These are phyloP conservation scores for Hanseniaspora thailandica DNA, from an alignment of 805 yeast genomes.

Conservation along the genomic window DNA sequence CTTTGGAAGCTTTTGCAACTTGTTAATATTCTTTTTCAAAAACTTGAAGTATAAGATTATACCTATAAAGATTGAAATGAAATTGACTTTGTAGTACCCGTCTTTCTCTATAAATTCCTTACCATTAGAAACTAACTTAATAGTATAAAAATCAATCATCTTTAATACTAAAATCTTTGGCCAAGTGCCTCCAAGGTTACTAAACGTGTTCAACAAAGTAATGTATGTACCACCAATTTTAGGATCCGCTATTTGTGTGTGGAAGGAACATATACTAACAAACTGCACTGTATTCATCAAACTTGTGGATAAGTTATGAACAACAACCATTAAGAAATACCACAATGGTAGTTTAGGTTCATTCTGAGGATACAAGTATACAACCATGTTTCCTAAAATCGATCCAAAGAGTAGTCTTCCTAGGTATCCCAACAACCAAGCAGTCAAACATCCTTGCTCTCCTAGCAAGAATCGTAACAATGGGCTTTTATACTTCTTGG, in stretches of 20 bases:
- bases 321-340: slow-evolving; percentile 60
- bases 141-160: slow-evolving; percentile 69
- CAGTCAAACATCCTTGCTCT: slow-evolving; percentile 51
- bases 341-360: slow-evolving; percentile 18
- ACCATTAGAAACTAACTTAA: slow-evolving; percentile 29
- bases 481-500: neutral
- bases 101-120: slow-evolving; percentile 35
- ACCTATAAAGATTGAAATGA: slow-evolving; percentile 61
- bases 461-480: slow-evolving; percentile 22
- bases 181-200: slow-evolving; percentile 97
- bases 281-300: slow-evolving; percentile 93
- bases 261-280: slow-evolving; percentile 88
- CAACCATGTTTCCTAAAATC: slow-evolving; percentile 57
- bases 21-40: slow-evolving; percentile 49
- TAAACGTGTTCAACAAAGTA: slow-evolving; percentile 86
- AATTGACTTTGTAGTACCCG: slow-evolving; percentile 74
- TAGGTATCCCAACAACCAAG: slow-evolving; percentile 80
- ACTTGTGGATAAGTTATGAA: slow-evolving; percentile 74
- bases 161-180: slow-evolving; percentile 72
- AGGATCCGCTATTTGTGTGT: slow-evolving; percentile 91
- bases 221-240: slow-evolving; percentile 93
- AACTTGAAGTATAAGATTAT: slow-evolving; percentile 48
- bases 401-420: slow-evolving; percentile 69
- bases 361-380: slow-evolving; percentile 61
- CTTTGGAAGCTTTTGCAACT: slow-evolving; percentile 60